phyloP scores from a whole-genome alignment of 225 moss, liverwort and hornwort genomes.

The Rhytidiadelphus loreus region DNA sequence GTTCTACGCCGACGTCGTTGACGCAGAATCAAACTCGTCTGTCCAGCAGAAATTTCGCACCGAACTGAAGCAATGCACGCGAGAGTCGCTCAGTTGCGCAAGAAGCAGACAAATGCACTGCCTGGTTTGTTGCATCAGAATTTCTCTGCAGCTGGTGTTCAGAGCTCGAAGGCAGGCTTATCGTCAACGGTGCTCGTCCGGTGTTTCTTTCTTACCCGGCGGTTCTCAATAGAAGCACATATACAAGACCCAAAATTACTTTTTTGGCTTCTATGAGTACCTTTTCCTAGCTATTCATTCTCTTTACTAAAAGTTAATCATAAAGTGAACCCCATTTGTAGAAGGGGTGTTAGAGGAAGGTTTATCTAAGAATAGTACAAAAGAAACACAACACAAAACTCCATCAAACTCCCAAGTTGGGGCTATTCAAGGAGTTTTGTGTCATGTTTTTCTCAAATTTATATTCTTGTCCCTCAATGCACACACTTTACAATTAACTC shows the following conservation, averaged over 20 bases:
- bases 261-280: not conserved
- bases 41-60: no score
- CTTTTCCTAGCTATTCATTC: no score
- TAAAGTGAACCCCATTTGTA: no score
- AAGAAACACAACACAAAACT: no score
- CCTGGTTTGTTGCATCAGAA: not conserved
- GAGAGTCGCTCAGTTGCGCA: not conserved
- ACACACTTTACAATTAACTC: no score
- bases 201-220: not conserved
- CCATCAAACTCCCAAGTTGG: no score
- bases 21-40: not conserved
- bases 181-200: not conserved
- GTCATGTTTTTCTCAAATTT: no score
- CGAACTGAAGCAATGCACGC: not conserved
- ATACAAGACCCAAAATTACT: not conserved
- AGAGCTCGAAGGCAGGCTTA: not conserved
- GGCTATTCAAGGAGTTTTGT: no score
- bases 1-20: not conserved
- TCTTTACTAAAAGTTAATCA: no score
- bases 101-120: not conserved
- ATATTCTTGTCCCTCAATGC: no score
- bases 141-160: not conserved
- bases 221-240: not conserved
- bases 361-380: no score
- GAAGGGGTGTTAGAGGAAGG: no score